Base-by-base conservation (phyloP, 495 filamentous ascomycete genomes). In the Lophiotrema nucula region DNA sequence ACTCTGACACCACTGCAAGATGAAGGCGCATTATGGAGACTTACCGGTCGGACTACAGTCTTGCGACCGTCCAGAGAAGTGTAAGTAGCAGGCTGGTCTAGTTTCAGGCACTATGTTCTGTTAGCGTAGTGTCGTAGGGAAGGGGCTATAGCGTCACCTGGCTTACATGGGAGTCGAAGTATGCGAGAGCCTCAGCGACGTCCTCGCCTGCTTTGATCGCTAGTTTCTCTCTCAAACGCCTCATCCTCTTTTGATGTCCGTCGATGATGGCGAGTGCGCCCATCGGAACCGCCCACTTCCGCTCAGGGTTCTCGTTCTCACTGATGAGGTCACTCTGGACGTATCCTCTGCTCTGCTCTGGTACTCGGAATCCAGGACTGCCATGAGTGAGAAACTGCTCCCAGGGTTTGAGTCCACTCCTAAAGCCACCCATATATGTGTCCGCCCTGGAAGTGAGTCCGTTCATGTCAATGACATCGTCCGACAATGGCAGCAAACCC, bases 361-460 rank as follows among this genome's bases (percentile, higher is more conserved):
- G 35, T 4, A 58, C 47, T 10, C 19, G 16, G n/a, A 60, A 47
- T 0, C 56, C 56, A 18, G 56, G 56, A 1, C 26, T 26, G 5
- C 23, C 48, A 31, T 37, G 31, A 16, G 22, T 33, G 39, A 60
- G 25, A 16, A 45, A 60, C 26, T 60, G 56, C 26, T 59, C 27
- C 47, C 47, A 59, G 3, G 38, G 33, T 18, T 28, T 60, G 18
- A 60, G 27, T 1, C 48, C 56, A 2, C 47, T 1, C 41, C 21
- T 37, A 25, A 46, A 60, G 3, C 27, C 41, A 1, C 35, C 37
- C 5, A 3, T 1, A 22, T 35, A n/a, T n/a, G 44, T 45, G 53
- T 56, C 26, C 12, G 15, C 18, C 13, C 6, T 37, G 3, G n/a
- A 38, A 21, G 11, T 22, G 11, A 19, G 13, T 6, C 6, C 10